Percentiles rank a stretch among this genome's conserved stretches.
These are phyloP conservation scores for Anthoceros angustus DNA, from an alignment of 225 moss, liverwort and hornwort genomes.

Conservation along the genomic window DNA sequence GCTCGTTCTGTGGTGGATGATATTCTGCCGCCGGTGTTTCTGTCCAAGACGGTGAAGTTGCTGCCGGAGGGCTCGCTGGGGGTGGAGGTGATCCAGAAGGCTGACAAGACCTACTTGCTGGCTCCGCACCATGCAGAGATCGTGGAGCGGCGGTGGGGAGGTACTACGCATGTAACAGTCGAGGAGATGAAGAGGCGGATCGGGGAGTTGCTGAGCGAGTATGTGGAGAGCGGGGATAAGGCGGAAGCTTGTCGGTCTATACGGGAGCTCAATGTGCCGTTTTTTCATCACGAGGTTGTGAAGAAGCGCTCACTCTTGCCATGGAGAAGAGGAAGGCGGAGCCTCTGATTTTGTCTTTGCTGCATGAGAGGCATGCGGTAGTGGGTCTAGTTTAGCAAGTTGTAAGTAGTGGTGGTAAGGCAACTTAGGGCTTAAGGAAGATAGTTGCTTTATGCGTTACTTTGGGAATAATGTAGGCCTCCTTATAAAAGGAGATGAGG, in stretches of 20 bases:
- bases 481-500: no score
- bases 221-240: constrained; percentile 77
- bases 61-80: constrained; percentile 60
- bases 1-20: constrained; percentile 96
- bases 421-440: no score
- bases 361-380: no score
- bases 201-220: constrained; percentile 68
- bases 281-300: constrained; percentile 93
- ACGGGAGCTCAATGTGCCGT: constrained; percentile 84
- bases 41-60: constrained; percentile 60
- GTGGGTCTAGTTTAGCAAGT: no score
- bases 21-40: constrained; percentile 80
- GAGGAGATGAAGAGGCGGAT: constrained; percentile 84
- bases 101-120: constrained; percentile 82
- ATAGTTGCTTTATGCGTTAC: no score
- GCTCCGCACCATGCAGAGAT: constrained; percentile 95
- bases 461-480: no score
- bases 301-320: constrained; percentile 83
- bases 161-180: constrained; percentile 83
- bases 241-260: constrained; percentile 86
- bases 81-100: constrained; percentile 62
- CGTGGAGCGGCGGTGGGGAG: constrained; percentile 93
- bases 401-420: no score
- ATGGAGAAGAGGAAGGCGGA: constrained; percentile 87
- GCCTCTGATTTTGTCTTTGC: constrained; percentile 39